phyloP scores from a whole-genome alignment of 2,329 filamentous ascomycete species.

The Diplodia scrobiculata region DNA sequence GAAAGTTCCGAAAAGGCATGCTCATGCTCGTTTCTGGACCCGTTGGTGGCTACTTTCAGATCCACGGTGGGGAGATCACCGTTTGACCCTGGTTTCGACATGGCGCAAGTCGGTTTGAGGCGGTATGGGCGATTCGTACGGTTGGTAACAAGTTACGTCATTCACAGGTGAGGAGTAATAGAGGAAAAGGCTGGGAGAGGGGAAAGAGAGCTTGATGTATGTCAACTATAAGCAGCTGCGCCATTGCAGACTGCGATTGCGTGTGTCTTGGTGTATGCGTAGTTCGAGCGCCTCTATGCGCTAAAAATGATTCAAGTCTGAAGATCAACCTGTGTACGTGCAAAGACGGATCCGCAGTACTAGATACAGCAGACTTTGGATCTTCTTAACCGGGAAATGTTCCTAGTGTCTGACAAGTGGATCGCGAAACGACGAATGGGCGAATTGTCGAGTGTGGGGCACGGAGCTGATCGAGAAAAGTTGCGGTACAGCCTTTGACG shows the following conservation, averaged over 20 bases:
- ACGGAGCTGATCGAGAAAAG: background rate
- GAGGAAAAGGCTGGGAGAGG: background rate
- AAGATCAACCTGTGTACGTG: background rate
- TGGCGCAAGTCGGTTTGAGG: background rate
- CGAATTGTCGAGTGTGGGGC: background rate
- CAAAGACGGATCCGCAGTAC: constrained; percentile 6
- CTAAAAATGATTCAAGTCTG: constrained; percentile 11
- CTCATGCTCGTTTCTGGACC: background rate
- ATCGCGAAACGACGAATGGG: background rate
- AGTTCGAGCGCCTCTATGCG: background rate
- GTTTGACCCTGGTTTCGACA: constrained; percentile 11
- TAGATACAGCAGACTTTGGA: background rate
- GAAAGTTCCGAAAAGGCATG: constrained; percentile 41
- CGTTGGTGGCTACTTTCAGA: constrained; percentile 8
- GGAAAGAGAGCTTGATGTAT: background rate
- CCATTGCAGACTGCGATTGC: constrained; percentile 9
- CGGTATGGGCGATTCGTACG: background rate
- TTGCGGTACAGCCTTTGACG: background rate
- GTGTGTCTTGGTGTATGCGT: constrained; percentile 11
- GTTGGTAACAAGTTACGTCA: background rate
- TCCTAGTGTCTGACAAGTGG: background rate
- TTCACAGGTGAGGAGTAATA: background rate
- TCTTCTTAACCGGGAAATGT: background rate
- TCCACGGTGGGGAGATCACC: constrained; percentile 2
- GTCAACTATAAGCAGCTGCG: background rate